phyloP scores from a whole-genome alignment of 768 basidiomycete genomes.

The Suillus subalutaceus region DNA sequence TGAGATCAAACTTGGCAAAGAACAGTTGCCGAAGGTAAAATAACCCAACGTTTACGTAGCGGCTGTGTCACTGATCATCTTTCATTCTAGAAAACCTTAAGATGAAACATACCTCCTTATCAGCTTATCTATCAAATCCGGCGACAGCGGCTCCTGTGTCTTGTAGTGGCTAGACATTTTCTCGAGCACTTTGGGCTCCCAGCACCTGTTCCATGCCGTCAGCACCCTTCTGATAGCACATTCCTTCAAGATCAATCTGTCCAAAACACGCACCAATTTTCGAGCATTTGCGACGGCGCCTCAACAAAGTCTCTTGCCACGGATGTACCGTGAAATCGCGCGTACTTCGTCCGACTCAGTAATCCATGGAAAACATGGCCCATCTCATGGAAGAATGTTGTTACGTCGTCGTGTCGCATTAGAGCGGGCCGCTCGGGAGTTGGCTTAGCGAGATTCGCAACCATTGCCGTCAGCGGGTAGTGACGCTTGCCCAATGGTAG shows the following conservation, averaged over 20 bases:
- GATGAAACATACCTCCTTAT: conserved; percentile 61
- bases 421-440: conserved; percentile 80
- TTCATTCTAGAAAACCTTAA: not conserved
- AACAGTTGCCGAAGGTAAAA: conserved; percentile 85
- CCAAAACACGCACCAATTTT: conserved; percentile 66
- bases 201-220: conserved; percentile 52
- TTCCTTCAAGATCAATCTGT: not conserved
- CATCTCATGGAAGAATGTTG: conserved; percentile 94
- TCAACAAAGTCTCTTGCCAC: conserved; percentile 86
- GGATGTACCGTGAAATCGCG: conserved; percentile 82
- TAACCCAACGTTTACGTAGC: conserved; percentile 81
- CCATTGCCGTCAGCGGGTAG: conserved; percentile 84
- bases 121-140: conserved; percentile 77
- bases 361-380: conserved; percentile 75
- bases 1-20: conserved; percentile 79
- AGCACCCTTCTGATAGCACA: not conserved
- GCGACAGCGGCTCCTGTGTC: conserved; percentile 68
- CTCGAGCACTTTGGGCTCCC: conserved; percentile 77
- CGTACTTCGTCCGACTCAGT: conserved; percentile 68
- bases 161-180: conserved; percentile 78
- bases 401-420: conserved; percentile 87
- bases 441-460: conserved; percentile 87
- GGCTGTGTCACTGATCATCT: conserved; percentile 37
- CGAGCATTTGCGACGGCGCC: conserved; percentile 91
- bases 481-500: conserved; percentile 56